Evolutionary conservation across 1,139 yeast species (phyloP).

Genomic region (Yamadazyma buinensis): DNA sequence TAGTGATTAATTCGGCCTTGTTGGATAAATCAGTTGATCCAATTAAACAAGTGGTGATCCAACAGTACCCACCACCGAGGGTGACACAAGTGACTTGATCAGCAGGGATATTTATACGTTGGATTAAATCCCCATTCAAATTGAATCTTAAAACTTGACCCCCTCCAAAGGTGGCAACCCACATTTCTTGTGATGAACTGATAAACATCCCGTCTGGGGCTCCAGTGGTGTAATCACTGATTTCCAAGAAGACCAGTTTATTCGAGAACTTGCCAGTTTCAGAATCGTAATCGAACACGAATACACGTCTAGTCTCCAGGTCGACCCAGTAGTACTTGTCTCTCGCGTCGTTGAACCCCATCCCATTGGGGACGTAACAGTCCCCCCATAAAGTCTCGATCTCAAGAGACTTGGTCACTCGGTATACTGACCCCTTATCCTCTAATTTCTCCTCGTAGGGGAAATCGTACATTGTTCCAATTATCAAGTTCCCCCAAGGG

Average conservation of each 20-base stretch:
- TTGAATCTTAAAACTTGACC: slow-evolving; percentile 52
- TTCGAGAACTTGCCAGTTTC: slow-evolving; percentile 43
- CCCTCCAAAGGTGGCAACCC: slow-evolving; percentile 67
- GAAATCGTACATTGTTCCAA: slow-evolving; percentile 72
- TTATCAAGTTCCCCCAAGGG: slow-evolving; percentile 65
- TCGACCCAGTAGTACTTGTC: slow-evolving; percentile 68
- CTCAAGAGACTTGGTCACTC: slow-evolving; percentile 31
- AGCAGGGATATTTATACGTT: slow-evolving; percentile 58
- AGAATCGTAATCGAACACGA: slow-evolving; percentile 57
- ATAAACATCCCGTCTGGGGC: slow-evolving; percentile 85
- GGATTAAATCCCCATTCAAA: slow-evolving; percentile 47
- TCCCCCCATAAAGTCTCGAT: slow-evolving; percentile 30
- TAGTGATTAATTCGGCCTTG: slow-evolving; percentile 25
- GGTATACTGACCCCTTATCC: slow-evolving; percentile 43
- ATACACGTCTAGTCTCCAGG: slow-evolving; percentile 56
- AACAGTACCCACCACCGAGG: slow-evolving; percentile 62
- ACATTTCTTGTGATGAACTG: slow-evolving; percentile 59
- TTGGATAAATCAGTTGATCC: slow-evolving; percentile 35
- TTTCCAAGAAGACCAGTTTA: slow-evolving; percentile 39
- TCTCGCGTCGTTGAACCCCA: slow-evolving; percentile 59
- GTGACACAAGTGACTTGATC: slow-evolving; percentile 64
- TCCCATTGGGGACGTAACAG: slow-evolving; percentile 68
- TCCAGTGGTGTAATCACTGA: slow-evolving; percentile 23
- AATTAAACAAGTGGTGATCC: slow-evolving; percentile 64
- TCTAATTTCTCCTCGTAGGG: slow-evolving; percentile 12